These are phyloP conservation scores for Collybia sordida DNA, from an alignment of 768 basidiomycete species.

Conservation along the genomic window DNA sequence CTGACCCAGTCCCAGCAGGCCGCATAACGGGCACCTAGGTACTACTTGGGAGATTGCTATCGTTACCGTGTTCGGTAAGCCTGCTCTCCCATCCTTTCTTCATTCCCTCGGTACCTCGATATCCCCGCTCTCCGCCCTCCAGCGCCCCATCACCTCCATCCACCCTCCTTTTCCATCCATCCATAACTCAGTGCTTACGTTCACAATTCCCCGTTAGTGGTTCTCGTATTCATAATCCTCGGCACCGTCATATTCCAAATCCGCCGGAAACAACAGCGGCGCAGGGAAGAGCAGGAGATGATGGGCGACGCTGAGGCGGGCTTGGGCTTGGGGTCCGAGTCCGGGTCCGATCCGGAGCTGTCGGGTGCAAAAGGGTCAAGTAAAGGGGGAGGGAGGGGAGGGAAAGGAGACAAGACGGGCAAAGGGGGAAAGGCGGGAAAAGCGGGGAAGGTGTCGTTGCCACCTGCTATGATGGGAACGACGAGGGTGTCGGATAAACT, in stretches of 20 bases:
- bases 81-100: too few relatives aligned
- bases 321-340: too few relatives aligned
- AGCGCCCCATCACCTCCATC: not conserved
- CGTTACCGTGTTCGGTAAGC: slow-evolving; percentile 32
- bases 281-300: too few relatives aligned
- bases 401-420: too few relatives aligned
- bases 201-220: slow-evolving; percentile 15
- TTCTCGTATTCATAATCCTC: slow-evolving; percentile 24
- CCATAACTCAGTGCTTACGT: not conserved
- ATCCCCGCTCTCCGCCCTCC: slow-evolving; percentile 1
- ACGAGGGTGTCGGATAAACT: not conserved
- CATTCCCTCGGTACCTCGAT: too few relatives aligned
- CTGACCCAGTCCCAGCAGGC: slow-evolving; percentile 17
- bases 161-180: not conserved
- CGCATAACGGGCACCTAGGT: slow-evolving; percentile 29
- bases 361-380: too few relatives aligned
- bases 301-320: too few relatives aligned
- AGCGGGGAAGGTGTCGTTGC: not conserved
- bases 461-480: not conserved
- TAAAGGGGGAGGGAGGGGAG: too few relatives aligned
- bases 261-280: slow-evolving; percentile 20
- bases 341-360: too few relatives aligned
- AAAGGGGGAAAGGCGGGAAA: not conserved
- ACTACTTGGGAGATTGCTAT: slow-evolving; percentile 38
- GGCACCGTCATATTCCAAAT: slow-evolving; percentile 24